Evolutionary conservation across 2,329 filamentous ascomycete species (phyloP).

Genomic region (Aspergillus spinulosporus): DNA sequence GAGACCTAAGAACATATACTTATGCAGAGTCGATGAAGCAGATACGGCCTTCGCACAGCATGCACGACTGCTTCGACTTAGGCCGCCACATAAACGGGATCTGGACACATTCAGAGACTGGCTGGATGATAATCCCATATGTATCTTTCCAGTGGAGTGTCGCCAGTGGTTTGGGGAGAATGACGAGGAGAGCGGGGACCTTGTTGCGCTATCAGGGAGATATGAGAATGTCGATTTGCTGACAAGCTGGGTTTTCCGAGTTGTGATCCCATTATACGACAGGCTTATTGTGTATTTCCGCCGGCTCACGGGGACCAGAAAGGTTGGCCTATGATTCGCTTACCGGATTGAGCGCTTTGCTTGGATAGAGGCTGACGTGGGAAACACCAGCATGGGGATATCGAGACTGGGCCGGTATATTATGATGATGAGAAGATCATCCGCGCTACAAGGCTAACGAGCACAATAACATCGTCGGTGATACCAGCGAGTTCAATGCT

Average conservation of each 20-base stretch:
- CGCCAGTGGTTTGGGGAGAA: slow-evolving; percentile 6
- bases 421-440: slow-evolving; percentile 15
- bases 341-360: no score
- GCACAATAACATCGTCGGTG: slow-evolving; percentile 3
- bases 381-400: not conserved
- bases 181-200: not conserved
- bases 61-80: slow-evolving; percentile 8
- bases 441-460: slow-evolving; percentile 2
- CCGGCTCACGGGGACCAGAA: not conserved
- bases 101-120: slow-evolving; percentile 1
- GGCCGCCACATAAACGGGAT: slow-evolving; percentile 7
- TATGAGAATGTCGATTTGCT: slow-evolving; percentile 12
- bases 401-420: slow-evolving; percentile 3
- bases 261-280: not conserved
- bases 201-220: slow-evolving; percentile 4
- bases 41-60: slow-evolving; percentile 17
- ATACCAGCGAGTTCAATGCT: slow-evolving; percentile 16
- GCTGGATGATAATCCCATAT: not conserved
- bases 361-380: no score
- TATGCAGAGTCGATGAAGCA: not conserved
- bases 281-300: not conserved
- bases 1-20: not conserved
- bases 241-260: slow-evolving; percentile 11
- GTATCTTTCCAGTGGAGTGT: not conserved
- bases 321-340: not conserved